Evolutionary conservation across 1,284 basidiomycete genomes (phyloP), one percentile per base, ranked within the genome.

Genomic region (Mycocalia duriaeana): DNA sequence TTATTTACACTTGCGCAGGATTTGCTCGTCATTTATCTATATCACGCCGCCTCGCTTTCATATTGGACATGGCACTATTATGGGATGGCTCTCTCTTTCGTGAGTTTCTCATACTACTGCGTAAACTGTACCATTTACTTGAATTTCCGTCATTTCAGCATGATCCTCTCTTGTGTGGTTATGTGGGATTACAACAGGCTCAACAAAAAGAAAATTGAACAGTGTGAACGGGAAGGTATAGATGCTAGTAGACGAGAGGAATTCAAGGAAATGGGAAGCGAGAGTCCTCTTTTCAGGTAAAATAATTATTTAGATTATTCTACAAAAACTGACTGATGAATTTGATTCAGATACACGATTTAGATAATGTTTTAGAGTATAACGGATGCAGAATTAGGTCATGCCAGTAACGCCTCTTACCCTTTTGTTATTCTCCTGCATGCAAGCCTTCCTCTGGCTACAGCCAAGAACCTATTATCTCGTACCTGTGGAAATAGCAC

Each of bases 281-380:
- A 66, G n/a, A 75, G 71, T 47, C 75, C 75, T n/a, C 60, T 77
- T 31, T 76, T 76, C 61, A 65, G 73, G 70, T 78, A 19, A 34
- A 16, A 34, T 34, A n/a, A n/a, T n/a, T n/a, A n/a, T n/a, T n/a
- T n/a, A n/a, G n/a, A n/a, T n/a, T n/a, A n/a, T n/a, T n/a, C n/a
- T n/a, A n/a, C n/a, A n/a, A n/a, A n/a, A n/a, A n/a, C n/a, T n/a
- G n/a, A n/a, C n/a, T n/a, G n/a, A n/a, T n/a, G n/a, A n/a, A n/a
- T n/a, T n/a, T n/a, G n/a, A n/a, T n/a, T n/a, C n/a, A n/a, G n/a
- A n/a, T n/a, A n/a, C n/a, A n/a, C n/a, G n/a, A n/a, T n/a, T n/a
- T n/a, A n/a, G n/a, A n/a, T n/a, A n/a, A n/a, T n/a, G n/a, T n/a
- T n/a, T n/a, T n/a, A n/a, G n/a, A n/a, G n/a, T n/a, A n/a, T n/a